Percentiles rank a stretch among this genome's conserved stretches.
phyloP scores from a whole-genome alignment of 2,329 filamentous ascomycete genomes.

The Pseudogymnoascus sp. region DNA sequence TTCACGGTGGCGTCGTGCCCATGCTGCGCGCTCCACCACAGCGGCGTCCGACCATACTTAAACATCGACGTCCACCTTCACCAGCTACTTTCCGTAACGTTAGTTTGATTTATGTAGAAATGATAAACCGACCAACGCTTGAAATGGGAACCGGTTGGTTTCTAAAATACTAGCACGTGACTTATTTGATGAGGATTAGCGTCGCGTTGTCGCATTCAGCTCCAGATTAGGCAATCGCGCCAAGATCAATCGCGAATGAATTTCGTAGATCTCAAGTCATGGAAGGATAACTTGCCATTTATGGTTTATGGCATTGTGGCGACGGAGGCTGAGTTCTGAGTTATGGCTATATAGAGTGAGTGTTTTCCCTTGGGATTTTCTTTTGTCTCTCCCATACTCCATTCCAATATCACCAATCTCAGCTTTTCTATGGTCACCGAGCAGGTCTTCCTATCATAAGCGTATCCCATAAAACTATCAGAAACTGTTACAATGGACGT shows the following conservation, averaged over 20 bases:
- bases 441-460: background rate
- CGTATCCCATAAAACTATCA: background rate
- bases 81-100: no score
- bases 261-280: background rate
- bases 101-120: no score
- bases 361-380: background rate
- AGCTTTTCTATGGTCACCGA: background rate
- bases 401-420: background rate
- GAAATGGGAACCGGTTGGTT: no score
- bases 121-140: no score
- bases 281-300: background rate
- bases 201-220: constrained; percentile 3
- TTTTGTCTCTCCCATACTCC: background rate
- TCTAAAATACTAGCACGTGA: background rate
- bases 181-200: background rate
- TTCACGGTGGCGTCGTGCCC: no score
- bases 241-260: background rate
- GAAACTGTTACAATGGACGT: background rate
- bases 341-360: background rate
- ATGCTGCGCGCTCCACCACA: no score
- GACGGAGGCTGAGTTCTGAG: background rate
- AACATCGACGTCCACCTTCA: no score
- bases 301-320: background rate
- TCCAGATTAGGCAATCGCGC: constrained; percentile 4
- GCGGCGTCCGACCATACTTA: no score